These are phyloP conservation scores for Magnolia officinalis DNA, from an alignment of 164 flowering plant species.

Conservation along the genomic window DNA sequence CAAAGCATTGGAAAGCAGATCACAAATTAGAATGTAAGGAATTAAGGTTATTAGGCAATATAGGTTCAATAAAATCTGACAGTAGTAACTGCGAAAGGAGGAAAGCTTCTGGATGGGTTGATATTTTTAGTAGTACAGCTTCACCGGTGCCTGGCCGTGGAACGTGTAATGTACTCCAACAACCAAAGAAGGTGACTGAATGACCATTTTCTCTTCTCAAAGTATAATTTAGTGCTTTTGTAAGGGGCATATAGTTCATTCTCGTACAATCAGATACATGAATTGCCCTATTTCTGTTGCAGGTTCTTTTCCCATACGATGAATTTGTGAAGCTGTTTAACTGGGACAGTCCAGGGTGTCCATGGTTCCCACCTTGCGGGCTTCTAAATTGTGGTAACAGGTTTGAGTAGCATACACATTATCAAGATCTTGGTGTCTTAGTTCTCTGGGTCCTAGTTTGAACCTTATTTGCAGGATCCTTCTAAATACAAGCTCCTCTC, in stretches of 20 bases:
- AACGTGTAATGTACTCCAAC: slow-evolving; percentile 27
- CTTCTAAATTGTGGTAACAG: slow-evolving; percentile 96
- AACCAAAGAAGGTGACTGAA: slow-evolving; percentile 43
- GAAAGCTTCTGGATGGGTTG: slow-evolving; percentile 20
- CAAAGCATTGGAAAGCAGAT: slow-evolving; percentile 59
- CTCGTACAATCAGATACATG: no score
- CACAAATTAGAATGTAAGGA: slow-evolving; percentile 61
- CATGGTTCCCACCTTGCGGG: slow-evolving; percentile 69
- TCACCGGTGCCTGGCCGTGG: slow-evolving; percentile 35
- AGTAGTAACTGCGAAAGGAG: slow-evolving; percentile 6
- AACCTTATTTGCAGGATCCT: no score
- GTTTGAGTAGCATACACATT: slow-evolving; percentile 24
- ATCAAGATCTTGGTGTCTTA: neutral
- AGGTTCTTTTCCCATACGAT: slow-evolving; percentile 90
- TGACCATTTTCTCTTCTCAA: neutral
- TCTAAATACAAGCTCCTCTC: no score
- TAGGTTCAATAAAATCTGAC: slow-evolving; percentile 15
- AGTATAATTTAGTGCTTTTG: neutral
- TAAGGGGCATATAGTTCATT: neutral
- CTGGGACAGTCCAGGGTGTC: slow-evolving; percentile 54
- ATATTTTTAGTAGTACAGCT: slow-evolving; percentile 13
- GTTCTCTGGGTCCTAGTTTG: no score
- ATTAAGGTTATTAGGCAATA: slow-evolving; percentile 15
- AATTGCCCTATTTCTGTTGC: slow-evolving; percentile 2
- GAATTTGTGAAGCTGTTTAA: slow-evolving; percentile 73